Evolutionary conservation across 2,329 filamentous ascomycete species (phyloP), one percentile per base, ranked within the genome.

Genomic region (Aspergillus sp.): DNA sequence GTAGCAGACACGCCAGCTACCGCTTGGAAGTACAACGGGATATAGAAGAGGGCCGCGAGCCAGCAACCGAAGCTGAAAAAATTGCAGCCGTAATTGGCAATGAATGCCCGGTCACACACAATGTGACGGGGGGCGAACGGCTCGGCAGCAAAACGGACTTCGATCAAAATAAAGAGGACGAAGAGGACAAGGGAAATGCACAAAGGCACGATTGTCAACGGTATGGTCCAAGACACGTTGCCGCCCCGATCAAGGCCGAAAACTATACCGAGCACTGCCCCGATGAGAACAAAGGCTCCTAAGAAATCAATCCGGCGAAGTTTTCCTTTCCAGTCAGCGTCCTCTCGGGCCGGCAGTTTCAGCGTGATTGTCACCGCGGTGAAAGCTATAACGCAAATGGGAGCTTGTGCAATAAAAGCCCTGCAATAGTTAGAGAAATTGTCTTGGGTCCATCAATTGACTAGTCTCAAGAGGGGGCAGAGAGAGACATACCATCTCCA

Each of bases 1-100:
- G 82, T 81, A 1, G 86, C 82, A 3, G 75, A 77, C 27, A 81
- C 68, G 4, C 79, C 80, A 43, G 83, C 73, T 1, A 84, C 82
- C 4, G 83, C 85, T 65, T 91, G 87, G 66, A 86, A 87, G 66
- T 85, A 88, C 2, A 91, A 71, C 1, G 86, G 85, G n/a, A 87
- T 70, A 66, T 86, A 87, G 70, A 88, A 91, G 3, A 86, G 53
- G 1, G 76, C 68, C 0, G 78, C 76, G 41, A 82, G 64, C 70
- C 73, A 78, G 9, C 77, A 81, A 1, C 74, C 79, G 45, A 85
- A 77, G 44, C 77, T 74, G 63, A 87, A 88, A 68, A 88, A 86
- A 63, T 88, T 88, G 62, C 79, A 80, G 1, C 81, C 65, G 56
- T 85, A 89, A 61, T 78, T 80, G 2, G 84, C 79, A 43, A 87